Evolutionary conservation across 768 basidiomycete genomes (phyloP), one percentile per base, ranked within the genome.

Genomic region (Amanita rubescens): DNA sequence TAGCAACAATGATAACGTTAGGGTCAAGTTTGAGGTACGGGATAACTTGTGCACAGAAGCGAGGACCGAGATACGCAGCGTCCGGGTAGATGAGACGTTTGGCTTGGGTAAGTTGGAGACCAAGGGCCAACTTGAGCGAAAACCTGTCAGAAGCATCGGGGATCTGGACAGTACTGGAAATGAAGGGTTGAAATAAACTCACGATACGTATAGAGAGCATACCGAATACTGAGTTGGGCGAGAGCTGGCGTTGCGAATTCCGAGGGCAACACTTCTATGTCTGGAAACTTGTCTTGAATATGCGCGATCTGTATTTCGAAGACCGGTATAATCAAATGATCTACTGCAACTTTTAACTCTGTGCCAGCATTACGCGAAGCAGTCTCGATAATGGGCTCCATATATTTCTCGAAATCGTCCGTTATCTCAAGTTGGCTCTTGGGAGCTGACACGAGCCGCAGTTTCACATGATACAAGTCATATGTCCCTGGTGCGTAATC

Each of bases 211-310:
- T 30, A 30, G 3, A 8, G 30, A 44, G n/a, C 64, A 47, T 57
- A 79, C 78, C 80, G 71, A 49, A 81, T 66, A 55, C 79, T 79
- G 60, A 79, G 78, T 59, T 81, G 80, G 0, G 79, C 80, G 3
- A 71, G 65, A 4, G 76, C 63, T 10, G 74, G 70, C 5, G 81
- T 63, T 38, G 57, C 62, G 55, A 74, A 76, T 37, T 72, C 68
- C 37, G 67, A 63, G 1, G 77, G 69, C 47, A 70, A 74, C 3
- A 80, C 63, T n/a, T 63, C 57, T 1, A 72, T 73, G 12, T 77
- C 73, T 3, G 71, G 62, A 59, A 81, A 80, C 55, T 80, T 80
- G 47, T 73, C 70, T 51, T 64, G 60, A 49, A 82, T 75, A 55
- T 80, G 78, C 5, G 64, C 53, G 6, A 77, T 63, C 57, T 82